Evolutionary conservation across 352 stramenopile genomes (phyloP).

Genomic region (Phytophthora quininea): DNA sequence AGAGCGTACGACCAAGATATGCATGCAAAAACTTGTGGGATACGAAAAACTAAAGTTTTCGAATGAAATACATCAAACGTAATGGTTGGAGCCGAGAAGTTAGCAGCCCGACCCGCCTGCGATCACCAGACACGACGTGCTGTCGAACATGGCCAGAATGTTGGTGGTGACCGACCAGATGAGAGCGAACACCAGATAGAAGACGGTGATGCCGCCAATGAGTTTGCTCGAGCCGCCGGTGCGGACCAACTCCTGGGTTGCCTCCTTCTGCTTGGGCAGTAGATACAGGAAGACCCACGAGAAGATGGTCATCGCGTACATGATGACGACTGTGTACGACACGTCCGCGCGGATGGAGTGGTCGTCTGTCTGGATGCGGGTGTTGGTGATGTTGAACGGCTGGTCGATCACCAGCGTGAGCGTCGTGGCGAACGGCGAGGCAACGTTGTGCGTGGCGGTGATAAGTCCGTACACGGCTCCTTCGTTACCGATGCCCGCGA

Average conservation of each 20-base stretch:
- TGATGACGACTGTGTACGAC: conserved; percentile 45
- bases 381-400: conserved; percentile 36
- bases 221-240: conserved; percentile 34
- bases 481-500: conserved; percentile 47
- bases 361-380: conserved; percentile 38
- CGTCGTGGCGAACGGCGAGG: conserved; percentile 32
- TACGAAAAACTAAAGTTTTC: no score
- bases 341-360: conserved; percentile 41
- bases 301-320: conserved; percentile 39
- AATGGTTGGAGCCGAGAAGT: no score
- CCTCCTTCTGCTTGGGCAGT: conserved; percentile 40
- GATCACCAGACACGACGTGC: conserved; percentile 41
- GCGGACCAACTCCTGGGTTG: conserved; percentile 36
- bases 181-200: conserved; percentile 39
- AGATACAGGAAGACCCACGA: conserved; percentile 35
- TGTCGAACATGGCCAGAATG: conserved; percentile 36
- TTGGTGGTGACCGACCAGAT: conserved; percentile 38
- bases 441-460: conserved; percentile 44
- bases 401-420: conserved; percentile 39
- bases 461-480: conserved; percentile 48
- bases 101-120: conserved; percentile 48
- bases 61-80: no score
- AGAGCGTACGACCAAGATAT: neutral
- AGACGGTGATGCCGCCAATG: conserved; percentile 35
- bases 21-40: conserved; percentile 5